Evolutionary conservation across 1,284 basidiomycete genomes (phyloP).

Genomic region (Rhodotorula sp.): DNA sequence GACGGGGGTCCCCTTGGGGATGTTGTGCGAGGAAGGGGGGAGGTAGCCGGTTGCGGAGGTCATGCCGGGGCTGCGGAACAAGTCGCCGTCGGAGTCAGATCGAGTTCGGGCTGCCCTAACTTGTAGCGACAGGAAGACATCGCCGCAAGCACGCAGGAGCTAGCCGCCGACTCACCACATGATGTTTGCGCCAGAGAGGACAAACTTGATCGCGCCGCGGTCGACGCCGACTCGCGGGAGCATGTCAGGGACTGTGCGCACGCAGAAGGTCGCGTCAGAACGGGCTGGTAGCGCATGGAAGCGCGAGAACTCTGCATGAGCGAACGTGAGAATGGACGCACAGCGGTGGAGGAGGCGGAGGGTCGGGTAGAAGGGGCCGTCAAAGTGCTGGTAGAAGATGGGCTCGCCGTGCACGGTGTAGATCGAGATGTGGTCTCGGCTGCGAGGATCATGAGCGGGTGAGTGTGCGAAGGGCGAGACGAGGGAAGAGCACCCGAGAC

Average conservation of each 20-base stretch:
- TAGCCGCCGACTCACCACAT: constrained; percentile 52
- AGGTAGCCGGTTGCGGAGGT: constrained; percentile 88
- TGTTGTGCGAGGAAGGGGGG: constrained; percentile 68
- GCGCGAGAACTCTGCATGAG: neutral
- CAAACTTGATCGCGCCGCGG: constrained; percentile 95
- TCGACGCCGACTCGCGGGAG: constrained; percentile 88
- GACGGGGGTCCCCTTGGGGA: constrained; percentile 72
- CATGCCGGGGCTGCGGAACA: constrained; percentile 66
- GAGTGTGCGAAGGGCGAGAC: neutral
- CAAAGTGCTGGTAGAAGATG: constrained; percentile 95
- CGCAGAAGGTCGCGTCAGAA: too few relatives aligned
- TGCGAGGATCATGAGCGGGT: constrained; percentile 50
- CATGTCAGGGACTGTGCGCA: constrained; percentile 73
- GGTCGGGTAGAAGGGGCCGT: constrained; percentile 88
- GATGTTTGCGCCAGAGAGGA: constrained; percentile 67
- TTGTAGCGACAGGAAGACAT: too few relatives aligned
- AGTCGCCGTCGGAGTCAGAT: neutral
- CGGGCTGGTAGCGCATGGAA: neutral
- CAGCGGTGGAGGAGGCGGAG: constrained; percentile 87
- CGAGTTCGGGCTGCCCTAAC: too few relatives aligned
- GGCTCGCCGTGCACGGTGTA: constrained; percentile 84
- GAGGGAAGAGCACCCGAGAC: constrained; percentile 53
- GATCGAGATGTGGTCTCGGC: constrained; percentile 93
- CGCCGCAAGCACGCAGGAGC: too few relatives aligned
- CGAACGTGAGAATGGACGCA: constrained; percentile 55